These are phyloP conservation scores for Torulaspora gathmanii DNA, from an alignment of 805 yeast species.

Conservation along the genomic window DNA sequence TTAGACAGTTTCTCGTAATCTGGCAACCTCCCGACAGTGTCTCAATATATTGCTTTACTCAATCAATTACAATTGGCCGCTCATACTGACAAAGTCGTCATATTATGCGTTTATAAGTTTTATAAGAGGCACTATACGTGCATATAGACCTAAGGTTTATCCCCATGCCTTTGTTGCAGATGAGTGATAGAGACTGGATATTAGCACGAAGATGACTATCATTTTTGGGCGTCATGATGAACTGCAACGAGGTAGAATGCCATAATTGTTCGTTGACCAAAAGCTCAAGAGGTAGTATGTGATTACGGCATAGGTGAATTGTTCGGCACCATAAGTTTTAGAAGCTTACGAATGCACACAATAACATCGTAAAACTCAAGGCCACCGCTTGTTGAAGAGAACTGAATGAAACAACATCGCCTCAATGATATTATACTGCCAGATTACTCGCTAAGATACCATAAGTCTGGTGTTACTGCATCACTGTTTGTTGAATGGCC, in stretches of 20 bases:
- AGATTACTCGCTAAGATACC: constrained; percentile 20
- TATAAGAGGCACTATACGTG: not conserved
- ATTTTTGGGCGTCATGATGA: no score
- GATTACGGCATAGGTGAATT: no score
- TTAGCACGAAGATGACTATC: no score
- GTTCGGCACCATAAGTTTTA: not conserved
- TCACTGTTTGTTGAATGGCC: constrained; percentile 9
- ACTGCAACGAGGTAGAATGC: no score
- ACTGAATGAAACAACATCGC: not conserved
- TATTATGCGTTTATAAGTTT: not conserved
- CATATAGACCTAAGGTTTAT: not conserved
- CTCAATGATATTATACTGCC: constrained; percentile 11
- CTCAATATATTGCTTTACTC: not conserved
- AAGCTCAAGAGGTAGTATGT: no score
- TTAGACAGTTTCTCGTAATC: not conserved
- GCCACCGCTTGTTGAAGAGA: not conserved
- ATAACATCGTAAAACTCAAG: not conserved
- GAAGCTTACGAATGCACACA: not conserved
- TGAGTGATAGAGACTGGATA: no score
- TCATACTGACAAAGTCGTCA: not conserved
- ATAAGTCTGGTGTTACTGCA: constrained; percentile 19
- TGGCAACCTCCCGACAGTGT: not conserved
- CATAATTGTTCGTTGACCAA: no score
- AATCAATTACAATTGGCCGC: not conserved
- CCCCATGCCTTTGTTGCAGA: not conserved